These are phyloP conservation scores for Monosporascus cannonballus DNA, from an alignment of 2,329 filamentous ascomycete species.

Conservation along the genomic window DNA sequence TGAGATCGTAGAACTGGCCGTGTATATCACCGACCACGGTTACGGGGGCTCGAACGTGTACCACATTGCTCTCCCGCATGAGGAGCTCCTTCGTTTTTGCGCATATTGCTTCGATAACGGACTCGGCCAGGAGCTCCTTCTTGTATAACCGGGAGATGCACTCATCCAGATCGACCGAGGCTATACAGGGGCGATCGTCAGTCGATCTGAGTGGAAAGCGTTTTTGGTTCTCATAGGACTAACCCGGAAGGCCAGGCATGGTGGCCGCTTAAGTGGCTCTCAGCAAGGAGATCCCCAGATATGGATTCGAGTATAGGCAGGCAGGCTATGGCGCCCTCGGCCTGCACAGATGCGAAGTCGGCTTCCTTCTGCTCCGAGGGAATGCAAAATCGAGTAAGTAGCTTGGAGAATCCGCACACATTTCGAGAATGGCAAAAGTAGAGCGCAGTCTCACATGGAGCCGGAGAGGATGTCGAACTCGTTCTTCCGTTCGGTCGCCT, in stretches of 20 bases:
- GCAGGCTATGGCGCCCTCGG: not conserved
- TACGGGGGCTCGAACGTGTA: slow-evolving; percentile 90
- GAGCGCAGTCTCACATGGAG: slow-evolving; percentile 22
- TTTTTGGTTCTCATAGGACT: slow-evolving; percentile 14
- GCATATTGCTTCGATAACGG: slow-evolving; percentile 97
- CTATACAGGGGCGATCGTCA: slow-evolving; percentile 36
- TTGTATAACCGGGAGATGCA: slow-evolving; percentile 96
- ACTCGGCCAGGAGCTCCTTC: slow-evolving; percentile 94
- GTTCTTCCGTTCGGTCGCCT: not conserved
- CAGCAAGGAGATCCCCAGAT: slow-evolving; percentile 2
- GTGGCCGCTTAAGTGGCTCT: slow-evolving; percentile 21
- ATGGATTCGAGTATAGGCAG: slow-evolving; percentile 6
- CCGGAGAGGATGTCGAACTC: slow-evolving; percentile 7
- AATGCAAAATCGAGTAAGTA: slow-evolving; percentile 25
- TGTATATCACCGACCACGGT: slow-evolving; percentile 98
- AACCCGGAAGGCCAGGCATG: slow-evolving; percentile 54
- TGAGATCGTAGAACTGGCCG: slow-evolving; percentile 97
- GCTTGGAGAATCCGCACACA: slow-evolving; percentile 26
- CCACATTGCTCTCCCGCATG: slow-evolving; percentile 99
- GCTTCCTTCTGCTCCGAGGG: slow-evolving; percentile 27
- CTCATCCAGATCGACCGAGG: slow-evolving; percentile 96
- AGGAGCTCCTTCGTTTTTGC: slow-evolving; percentile 97
- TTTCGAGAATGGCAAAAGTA: slow-evolving; percentile 19
- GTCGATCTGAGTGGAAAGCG: slow-evolving; percentile 5
- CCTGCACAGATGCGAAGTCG: slow-evolving; percentile 3